Conservation (phyloP, 2,329 filamentous ascomycete species). For the Chaetomiaceae sp. region DNA sequence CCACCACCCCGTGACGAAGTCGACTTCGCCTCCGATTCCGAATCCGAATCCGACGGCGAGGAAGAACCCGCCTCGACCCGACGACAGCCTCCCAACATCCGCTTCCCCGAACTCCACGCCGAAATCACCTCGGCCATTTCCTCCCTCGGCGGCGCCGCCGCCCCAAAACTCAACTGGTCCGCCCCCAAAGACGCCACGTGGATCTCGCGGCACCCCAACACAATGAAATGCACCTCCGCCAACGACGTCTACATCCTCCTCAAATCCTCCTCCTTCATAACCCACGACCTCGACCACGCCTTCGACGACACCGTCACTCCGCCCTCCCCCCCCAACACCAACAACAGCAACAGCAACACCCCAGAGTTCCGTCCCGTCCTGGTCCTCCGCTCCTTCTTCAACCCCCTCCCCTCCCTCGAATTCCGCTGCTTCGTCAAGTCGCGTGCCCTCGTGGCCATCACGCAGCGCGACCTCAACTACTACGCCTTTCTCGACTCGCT, state of each 20-base stretch:
- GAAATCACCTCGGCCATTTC: slow-evolving; percentile 71
- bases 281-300: slow-evolving; percentile 87
- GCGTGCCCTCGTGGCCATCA: slow-evolving; percentile 73
- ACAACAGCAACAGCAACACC: slow-evolving; percentile 22
- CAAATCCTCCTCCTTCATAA: slow-evolving; percentile 92
- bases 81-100: slow-evolving; percentile 47
- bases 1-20: slow-evolving; percentile 35
- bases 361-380: slow-evolving; percentile 66
- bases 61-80: slow-evolving; percentile 42
- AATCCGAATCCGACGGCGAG: slow-evolving; percentile 38
- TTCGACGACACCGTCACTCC: slow-evolving; percentile 68
- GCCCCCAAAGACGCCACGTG: slow-evolving; percentile 93
- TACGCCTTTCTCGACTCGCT: slow-evolving; percentile 73
- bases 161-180: slow-evolving; percentile 96
- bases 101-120: slow-evolving; percentile 69
- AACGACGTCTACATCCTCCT: slow-evolving; percentile 92
- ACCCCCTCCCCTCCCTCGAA: slow-evolving; percentile 83
- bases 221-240: slow-evolving; percentile 80
- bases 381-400: slow-evolving; percentile 82
- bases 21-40: slow-evolving; percentile 44
- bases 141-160: slow-evolving; percentile 78
- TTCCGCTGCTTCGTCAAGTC: slow-evolving; percentile 94
- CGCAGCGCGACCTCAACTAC: slow-evolving; percentile 85
- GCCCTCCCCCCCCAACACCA: slow-evolving; percentile 31
- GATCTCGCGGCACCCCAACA: slow-evolving; percentile 81